Conservation (phyloP, 164 flowering plant species). For the Malania oleifera region DNA sequence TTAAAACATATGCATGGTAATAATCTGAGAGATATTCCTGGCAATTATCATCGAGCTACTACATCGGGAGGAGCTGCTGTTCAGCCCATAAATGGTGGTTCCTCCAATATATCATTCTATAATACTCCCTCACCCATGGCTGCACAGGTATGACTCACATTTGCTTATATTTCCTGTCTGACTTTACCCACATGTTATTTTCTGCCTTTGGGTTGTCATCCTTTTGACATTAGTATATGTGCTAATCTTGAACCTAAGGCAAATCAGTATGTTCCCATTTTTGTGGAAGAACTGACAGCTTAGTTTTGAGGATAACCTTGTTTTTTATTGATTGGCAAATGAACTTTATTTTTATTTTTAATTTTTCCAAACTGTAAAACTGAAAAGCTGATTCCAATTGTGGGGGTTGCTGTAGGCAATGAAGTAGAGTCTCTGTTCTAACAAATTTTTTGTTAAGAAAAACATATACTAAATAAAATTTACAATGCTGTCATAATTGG, state of each 20-base stretch:
- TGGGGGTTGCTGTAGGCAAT: no score
- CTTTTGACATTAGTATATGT: background rate
- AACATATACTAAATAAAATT: no score
- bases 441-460: no score
- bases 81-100: slow-evolving; percentile 48
- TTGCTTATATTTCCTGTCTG: background rate
- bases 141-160: slow-evolving; percentile 47
- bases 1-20: slow-evolving; percentile 46
- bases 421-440: no score
- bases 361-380: no score
- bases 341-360: no score
- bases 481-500: no score
- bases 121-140: slow-evolving; percentile 91
- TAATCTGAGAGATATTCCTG: slow-evolving; percentile 47
- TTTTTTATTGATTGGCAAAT: no score
- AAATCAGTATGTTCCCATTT: background rate
- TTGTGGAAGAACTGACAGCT: background rate
- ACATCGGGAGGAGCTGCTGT: slow-evolving; percentile 30
- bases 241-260: background rate
- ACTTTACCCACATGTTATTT: background rate
- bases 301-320: background rate
- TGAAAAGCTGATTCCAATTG: no score
- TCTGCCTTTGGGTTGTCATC: background rate
- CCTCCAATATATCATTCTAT: slow-evolving; percentile 51
- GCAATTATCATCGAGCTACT: slow-evolving; percentile 40